These are phyloP conservation scores for Rhododendron griersonianum DNA, from an alignment of 148 eudicot genomes.

Conservation along the genomic window DNA sequence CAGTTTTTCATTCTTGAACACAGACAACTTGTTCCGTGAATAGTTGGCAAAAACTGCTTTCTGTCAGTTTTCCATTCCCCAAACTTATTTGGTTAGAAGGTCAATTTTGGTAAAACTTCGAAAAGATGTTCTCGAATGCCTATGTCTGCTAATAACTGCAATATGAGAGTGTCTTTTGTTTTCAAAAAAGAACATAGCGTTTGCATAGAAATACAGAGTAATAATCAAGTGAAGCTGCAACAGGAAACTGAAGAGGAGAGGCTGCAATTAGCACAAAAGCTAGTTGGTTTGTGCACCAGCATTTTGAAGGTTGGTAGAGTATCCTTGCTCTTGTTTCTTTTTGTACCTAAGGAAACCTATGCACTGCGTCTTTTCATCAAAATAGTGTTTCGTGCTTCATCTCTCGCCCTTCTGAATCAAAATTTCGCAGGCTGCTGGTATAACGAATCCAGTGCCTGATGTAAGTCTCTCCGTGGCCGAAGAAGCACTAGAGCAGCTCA, in stretches of 20 bases:
- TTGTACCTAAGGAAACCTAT: neutral
- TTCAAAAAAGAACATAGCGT: neutral
- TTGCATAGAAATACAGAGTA: neutral
- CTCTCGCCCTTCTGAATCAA: neutral
- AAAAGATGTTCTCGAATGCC: neutral
- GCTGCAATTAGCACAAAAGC: constrained; percentile 59
- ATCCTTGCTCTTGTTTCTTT: neutral
- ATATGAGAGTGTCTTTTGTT: neutral
- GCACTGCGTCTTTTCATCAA: neutral
- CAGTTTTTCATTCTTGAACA: neutral
- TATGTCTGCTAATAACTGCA: neutral
- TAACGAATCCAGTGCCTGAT: constrained; percentile 49
- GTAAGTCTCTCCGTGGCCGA: constrained; percentile 47
- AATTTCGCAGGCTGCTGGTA: constrained; percentile 62
- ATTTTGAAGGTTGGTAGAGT: constrained; percentile 57
- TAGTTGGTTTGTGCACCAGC: constrained; percentile 64
- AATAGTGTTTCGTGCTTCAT: neutral
- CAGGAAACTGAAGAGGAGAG: constrained; percentile 81
- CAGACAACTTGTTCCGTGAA: neutral
- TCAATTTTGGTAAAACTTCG: neutral
- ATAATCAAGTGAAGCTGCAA: neutral
- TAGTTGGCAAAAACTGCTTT: neutral
- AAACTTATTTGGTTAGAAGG: neutral
- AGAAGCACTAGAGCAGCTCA: constrained; percentile 67
- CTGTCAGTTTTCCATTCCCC: neutral